Conservation (phyloP, 331 rosid species). For the Prunus yedoensis region DNA sequence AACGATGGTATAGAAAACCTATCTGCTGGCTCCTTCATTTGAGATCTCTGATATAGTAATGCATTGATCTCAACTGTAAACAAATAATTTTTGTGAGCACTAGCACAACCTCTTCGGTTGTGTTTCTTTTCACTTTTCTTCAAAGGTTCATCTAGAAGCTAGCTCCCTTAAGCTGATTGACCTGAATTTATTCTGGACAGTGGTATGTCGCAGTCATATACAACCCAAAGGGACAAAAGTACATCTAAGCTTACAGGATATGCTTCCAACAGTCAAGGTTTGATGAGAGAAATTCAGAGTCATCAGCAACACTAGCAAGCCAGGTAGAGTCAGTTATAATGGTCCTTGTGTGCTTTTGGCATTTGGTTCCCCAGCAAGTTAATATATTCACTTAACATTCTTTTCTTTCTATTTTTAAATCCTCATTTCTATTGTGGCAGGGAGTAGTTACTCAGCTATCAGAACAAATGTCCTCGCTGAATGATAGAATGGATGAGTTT, state of each 20-base stretch:
- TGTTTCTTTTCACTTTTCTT: background rate
- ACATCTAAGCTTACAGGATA: slow-evolving; percentile 50
- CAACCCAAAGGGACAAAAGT: slow-evolving; percentile 78
- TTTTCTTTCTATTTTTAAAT: too few relatives aligned
- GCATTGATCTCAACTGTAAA: slow-evolving; percentile 4
- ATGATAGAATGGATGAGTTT: slow-evolving; percentile 95
- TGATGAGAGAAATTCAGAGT: slow-evolving; percentile 64
- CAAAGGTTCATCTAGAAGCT: slow-evolving; percentile 14
- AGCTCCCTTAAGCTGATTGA: slow-evolving; percentile 14
- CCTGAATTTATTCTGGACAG: slow-evolving; percentile 43
- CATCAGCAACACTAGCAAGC: slow-evolving; percentile 43
- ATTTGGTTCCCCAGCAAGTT: background rate
- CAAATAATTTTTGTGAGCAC: background rate
- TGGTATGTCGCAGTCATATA: slow-evolving; percentile 81
- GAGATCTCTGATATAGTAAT: background rate
- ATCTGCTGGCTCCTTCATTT: background rate
- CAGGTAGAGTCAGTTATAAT: slow-evolving; percentile 51
- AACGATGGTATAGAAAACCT: background rate
- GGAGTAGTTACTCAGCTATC: slow-evolving; percentile 70
- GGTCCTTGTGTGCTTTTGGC: slow-evolving; percentile 20
- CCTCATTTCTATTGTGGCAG: slow-evolving; percentile 34
- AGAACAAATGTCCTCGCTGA: slow-evolving; percentile 85
- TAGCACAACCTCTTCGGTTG: background rate
- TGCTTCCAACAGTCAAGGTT: slow-evolving; percentile 46
- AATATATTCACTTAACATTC: slow-evolving; percentile 9